Evolutionary conservation across 768 basidiomycete genomes (phyloP).

Genomic region (Lentinula boryana): DNA sequence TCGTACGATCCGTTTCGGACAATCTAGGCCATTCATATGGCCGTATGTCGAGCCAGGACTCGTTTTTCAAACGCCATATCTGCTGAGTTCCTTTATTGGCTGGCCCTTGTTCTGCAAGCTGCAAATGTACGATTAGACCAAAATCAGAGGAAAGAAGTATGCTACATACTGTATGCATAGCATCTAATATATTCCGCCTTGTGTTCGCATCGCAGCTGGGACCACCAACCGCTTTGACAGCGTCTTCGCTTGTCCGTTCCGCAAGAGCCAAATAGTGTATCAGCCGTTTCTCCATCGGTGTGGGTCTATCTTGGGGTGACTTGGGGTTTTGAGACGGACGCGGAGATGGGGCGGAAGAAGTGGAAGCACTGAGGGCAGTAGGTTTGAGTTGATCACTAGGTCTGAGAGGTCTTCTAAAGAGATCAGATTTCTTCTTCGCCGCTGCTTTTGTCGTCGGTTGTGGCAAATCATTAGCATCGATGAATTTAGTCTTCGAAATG

Average conservation of each 20-base stretch:
- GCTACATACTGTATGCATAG: constrained; percentile 46
- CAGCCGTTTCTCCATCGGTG: constrained; percentile 34
- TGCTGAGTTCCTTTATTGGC: constrained; percentile 26
- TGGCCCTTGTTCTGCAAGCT: constrained; percentile 47
- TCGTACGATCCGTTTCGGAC: constrained; percentile 37
- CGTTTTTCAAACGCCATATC: constrained; percentile 48
- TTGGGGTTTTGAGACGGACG: constrained; percentile 20
- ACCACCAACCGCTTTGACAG: constrained; percentile 43
- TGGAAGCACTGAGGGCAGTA: constrained; percentile 21
- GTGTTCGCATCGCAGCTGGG: constrained; percentile 24
- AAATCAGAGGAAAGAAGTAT: not conserved
- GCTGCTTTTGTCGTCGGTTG: constrained; percentile 20
- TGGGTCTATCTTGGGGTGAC: constrained; percentile 13
- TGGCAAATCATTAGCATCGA: constrained; percentile 39
- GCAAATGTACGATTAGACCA: not conserved
- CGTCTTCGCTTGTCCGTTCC: constrained; percentile 44
- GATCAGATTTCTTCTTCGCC: constrained; percentile 31
- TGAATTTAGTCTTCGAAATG: constrained; percentile 39
- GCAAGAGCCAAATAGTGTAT: constrained; percentile 47
- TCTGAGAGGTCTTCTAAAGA: constrained; percentile 32
- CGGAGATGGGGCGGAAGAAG: constrained; percentile 19
- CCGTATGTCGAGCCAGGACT: constrained; percentile 63
- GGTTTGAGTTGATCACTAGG: constrained; percentile 23
- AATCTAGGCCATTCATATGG: constrained; percentile 58
- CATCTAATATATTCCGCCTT: constrained; percentile 36